phyloP scores from a whole-genome alignment of 371 early-diverging fungal species.

The Mucor racemosus region DNA sequence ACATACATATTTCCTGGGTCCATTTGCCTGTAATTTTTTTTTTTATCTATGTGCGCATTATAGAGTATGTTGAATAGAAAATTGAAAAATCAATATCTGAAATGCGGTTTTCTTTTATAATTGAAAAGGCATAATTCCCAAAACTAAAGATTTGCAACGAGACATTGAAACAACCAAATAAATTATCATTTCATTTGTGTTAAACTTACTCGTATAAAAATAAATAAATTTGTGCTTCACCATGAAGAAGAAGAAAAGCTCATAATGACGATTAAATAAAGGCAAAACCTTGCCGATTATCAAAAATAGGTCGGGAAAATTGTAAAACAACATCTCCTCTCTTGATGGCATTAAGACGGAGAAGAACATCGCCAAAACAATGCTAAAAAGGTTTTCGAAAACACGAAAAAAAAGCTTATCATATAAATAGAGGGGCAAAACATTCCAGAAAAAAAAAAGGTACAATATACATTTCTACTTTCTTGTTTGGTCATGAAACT shows the following conservation, averaged over 20 bases:
- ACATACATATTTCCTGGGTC: neutral
- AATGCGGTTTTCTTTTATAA: no score
- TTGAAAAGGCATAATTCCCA: no score
- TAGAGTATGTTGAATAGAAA: neutral
- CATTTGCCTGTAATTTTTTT: neutral
- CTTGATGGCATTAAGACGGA: neutral
- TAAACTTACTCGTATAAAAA: no score
- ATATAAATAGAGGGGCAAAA: neutral
- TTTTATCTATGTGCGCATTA: neutral
- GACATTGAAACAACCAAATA: no score
- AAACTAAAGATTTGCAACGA: no score
- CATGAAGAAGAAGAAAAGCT: neutral
- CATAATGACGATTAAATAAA: neutral
- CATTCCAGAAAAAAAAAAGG: neutral
- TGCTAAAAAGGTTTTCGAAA: neutral
- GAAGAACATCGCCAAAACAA: neutral
- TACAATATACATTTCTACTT: neutral
- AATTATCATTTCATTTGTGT: no score
- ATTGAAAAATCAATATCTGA: neutral
- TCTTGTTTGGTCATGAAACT: conserved; percentile 8
- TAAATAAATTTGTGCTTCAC: no score
- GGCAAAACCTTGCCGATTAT: neutral
- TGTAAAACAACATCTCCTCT: neutral
- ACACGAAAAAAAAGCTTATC: neutral
- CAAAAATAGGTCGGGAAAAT: neutral